These are phyloP conservation scores for Articulospora tetracladia DNA, from an alignment of 495 filamentous ascomycete genomes.

Conservation along the genomic window DNA sequence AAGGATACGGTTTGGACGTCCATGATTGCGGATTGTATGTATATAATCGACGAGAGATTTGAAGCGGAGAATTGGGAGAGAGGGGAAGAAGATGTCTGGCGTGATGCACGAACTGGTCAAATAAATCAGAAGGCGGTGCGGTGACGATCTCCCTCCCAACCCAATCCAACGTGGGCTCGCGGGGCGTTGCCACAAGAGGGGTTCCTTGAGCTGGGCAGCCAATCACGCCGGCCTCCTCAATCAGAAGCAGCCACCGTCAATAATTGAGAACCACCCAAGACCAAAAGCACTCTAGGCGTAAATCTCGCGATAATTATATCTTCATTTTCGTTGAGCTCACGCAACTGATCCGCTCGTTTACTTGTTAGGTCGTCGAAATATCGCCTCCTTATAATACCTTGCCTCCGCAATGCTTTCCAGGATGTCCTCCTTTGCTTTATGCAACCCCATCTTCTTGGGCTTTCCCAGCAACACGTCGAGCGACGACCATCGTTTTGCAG, in stretches of 20 bases:
- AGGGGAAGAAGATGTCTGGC: constrained; percentile 13
- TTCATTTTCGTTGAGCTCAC: constrained; percentile 7
- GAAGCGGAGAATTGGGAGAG: not conserved
- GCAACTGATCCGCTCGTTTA: not conserved
- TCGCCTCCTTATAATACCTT: constrained; percentile 64
- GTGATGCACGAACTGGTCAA: not conserved
- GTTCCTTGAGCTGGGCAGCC: constrained; percentile 5
- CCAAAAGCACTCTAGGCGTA: not conserved
- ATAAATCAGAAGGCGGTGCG: constrained; percentile 21
- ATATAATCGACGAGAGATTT: not conserved
- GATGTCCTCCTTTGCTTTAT: constrained; percentile 87
- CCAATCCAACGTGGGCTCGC: constrained; percentile 4
- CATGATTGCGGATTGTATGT: constrained; percentile 16
- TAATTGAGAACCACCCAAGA: not conserved
- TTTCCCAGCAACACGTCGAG: constrained; percentile 50
- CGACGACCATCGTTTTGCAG: constrained; percentile 74
- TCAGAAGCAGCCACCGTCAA: not conserved
- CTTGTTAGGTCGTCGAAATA: constrained; percentile 47
- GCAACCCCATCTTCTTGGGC: constrained; percentile 70
- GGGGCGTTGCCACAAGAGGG: constrained; percentile 10
- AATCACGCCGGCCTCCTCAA: constrained; percentile 6
- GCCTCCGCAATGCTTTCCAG: constrained; percentile 93
- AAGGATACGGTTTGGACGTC: constrained; percentile 71
- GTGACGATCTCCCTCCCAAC: constrained; percentile 22
- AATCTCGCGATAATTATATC: constrained; percentile 14